Conservation (phyloP, 2,329 filamentous ascomycete species). For the Lachnellula occidentalis region DNA sequence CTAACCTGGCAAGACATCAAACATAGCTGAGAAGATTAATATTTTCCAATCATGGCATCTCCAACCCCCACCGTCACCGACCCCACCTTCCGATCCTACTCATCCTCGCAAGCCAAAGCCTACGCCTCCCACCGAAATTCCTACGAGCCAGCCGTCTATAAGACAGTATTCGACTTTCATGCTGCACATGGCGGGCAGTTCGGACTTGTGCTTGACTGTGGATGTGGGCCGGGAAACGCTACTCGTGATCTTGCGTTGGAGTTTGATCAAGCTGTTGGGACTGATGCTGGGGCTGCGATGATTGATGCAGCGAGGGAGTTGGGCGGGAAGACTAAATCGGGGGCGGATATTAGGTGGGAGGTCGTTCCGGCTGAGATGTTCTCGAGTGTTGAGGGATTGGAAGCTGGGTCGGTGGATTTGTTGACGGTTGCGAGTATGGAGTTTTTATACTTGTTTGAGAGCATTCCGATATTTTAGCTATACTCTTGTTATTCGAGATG, state of each 20-base stretch:
- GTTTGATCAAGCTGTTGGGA: conserved; percentile 26
- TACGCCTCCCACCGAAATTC: conserved; percentile 24
- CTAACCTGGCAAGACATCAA: not conserved
- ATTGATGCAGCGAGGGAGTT: conserved; percentile 20
- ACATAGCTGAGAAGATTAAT: not conserved
- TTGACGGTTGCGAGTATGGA: conserved; percentile 24
- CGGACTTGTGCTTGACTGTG: conserved; percentile 26
- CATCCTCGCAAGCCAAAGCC: conserved; percentile 18
- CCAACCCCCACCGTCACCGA: not conserved
- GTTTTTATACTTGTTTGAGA: not conserved
- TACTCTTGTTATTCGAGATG: not conserved
- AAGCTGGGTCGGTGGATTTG: conserved; percentile 23
- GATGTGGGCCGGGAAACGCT: conserved; percentile 30
- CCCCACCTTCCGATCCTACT: conserved; percentile 14
- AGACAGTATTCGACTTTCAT: conserved; percentile 23
- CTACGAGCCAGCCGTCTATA: conserved; percentile 18
- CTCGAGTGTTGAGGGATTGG: conserved; percentile 13
- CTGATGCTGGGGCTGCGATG: conserved; percentile 28
- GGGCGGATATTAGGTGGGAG: conserved; percentile 19
- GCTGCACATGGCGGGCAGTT: conserved; percentile 17
- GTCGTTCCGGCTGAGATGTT: conserved; percentile 25
- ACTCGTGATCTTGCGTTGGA: conserved; percentile 24
- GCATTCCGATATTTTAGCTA: too few species aligned
- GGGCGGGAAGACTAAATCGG: conserved; percentile 20
- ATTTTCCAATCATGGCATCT: not conserved